Conservation (phyloP, 2,329 filamentous ascomycete genomes). For the Trichoderma sp. region DNA sequence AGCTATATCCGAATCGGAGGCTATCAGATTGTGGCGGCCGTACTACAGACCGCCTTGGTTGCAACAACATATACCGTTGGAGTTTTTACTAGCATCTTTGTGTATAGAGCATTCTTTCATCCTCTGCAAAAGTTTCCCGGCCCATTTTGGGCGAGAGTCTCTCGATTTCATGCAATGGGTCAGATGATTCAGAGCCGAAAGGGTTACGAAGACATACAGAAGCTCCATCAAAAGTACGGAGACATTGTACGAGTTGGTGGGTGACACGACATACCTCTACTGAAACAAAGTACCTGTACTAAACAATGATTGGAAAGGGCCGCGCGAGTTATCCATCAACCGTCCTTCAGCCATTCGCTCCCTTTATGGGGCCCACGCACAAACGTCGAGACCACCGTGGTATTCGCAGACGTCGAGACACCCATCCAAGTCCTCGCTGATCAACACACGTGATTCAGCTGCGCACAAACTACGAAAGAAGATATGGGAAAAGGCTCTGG, state of each 20-base stretch:
- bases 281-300: neutral
- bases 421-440: constrained; percentile 31
- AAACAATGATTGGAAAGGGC: neutral
- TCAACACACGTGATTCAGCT: constrained; percentile 26
- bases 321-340: neutral
- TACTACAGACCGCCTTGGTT: neutral
- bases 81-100: constrained; percentile 24
- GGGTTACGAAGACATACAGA: constrained; percentile 28
- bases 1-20: neutral
- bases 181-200: constrained; percentile 23
- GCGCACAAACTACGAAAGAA: constrained; percentile 1
- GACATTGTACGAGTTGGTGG: constrained; percentile 32
- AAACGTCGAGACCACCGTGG: neutral
- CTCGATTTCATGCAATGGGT: constrained; percentile 23
- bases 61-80: neutral
- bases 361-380: neutral
- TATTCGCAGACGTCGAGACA: constrained; percentile 21
- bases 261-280: neutral
- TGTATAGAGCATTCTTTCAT: constrained; percentile 28
- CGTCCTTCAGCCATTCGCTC: neutral
- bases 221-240: constrained; percentile 30
- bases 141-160: constrained; percentile 28
- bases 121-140: constrained; percentile 29
- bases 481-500: neutral
- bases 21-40: neutral